Evolutionary conservation across 106 monocot species (phyloP).

Genomic region (Gastrodia elata): DNA sequence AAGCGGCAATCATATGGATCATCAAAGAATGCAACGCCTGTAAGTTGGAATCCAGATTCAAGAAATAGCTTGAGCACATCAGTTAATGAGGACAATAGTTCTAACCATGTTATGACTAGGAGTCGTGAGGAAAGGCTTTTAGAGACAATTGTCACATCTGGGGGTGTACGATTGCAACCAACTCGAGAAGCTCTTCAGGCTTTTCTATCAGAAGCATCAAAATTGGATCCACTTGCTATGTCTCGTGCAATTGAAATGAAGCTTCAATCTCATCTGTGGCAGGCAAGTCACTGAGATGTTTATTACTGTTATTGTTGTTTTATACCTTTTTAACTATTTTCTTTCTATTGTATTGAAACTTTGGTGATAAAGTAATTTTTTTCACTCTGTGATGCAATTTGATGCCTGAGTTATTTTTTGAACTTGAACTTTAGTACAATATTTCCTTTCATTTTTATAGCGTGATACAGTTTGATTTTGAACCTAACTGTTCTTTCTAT

Average conservation of each 20-base stretch:
- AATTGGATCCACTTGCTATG: conserved; percentile 67
- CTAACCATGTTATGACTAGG: conserved; percentile 37
- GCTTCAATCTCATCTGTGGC: conserved; percentile 89
- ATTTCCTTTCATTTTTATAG: no score
- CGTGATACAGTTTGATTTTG: no score
- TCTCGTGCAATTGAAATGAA: conserved; percentile 71
- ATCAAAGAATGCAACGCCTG: conserved; percentile 25
- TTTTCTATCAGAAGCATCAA: conserved; percentile 62
- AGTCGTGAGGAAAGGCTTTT: conserved; percentile 85
- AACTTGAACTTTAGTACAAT: background rate
- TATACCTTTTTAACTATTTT: background rate
- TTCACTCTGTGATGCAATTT: background rate
- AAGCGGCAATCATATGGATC: conserved; percentile 34
- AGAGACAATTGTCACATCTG: conserved; percentile 87
- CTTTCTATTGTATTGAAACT: background rate
- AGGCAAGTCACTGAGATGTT: conserved; percentile 34
- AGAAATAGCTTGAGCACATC: conserved; percentile 16
- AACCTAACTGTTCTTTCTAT: no score
- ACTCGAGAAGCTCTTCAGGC: conserved; percentile 89
- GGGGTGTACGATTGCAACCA: conserved; percentile 88
- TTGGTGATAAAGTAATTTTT: background rate
- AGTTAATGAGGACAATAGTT: conserved; percentile 32
- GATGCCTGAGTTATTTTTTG: background rate
- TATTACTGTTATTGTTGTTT: background rate
- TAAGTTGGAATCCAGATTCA: conserved; percentile 47